Conservation (phyloP, 1,284 basidiomycete species). For the Cryptococcus wingfieldii region DNA sequence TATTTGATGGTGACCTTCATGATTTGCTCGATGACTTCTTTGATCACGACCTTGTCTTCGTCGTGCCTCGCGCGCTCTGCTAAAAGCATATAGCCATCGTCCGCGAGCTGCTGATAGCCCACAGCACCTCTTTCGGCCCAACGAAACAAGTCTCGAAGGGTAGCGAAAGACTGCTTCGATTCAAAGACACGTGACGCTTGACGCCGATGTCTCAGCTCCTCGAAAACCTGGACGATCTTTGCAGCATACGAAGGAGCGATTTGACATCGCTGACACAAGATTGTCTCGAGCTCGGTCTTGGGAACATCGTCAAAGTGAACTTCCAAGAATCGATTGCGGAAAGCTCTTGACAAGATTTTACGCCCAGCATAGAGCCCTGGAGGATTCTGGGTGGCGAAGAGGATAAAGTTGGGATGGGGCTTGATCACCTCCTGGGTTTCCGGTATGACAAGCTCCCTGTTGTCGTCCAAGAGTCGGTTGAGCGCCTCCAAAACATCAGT, state of each 20-base stretch:
- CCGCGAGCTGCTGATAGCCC: conserved; percentile 86
- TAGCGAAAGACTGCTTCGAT: conserved; percentile 94
- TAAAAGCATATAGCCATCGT: conserved; percentile 96
- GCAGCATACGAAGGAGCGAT: conserved; percentile 91
- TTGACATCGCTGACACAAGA: conserved; percentile 79
- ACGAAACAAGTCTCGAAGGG: conserved; percentile 92
- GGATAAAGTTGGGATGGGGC: conserved; percentile 94
- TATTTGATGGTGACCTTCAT: conserved; percentile 86
- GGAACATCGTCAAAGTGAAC: conserved; percentile 98
- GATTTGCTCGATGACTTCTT: conserved; percentile 83
- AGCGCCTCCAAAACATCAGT: conserved; percentile 97
- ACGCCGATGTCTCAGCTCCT: conserved; percentile 85
- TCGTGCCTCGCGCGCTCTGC: conserved; percentile 81
- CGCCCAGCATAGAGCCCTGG: conserved; percentile 95
- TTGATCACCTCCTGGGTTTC: conserved; percentile 93
- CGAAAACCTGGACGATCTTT: conserved; percentile 87
- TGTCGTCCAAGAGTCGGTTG: conserved; percentile 94
- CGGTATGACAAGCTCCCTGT: conserved; percentile 91
- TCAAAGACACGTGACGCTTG: conserved; percentile 92
- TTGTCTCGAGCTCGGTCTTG: conserved; percentile 85
- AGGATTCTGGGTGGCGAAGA: conserved; percentile 98
- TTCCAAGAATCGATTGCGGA: conserved; percentile 97
- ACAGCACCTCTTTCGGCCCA: conserved; percentile 90
- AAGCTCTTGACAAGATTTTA: conserved; percentile 91
- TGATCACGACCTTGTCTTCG: conserved; percentile 85